phyloP scores from a whole-genome alignment of 192 early-diverging fungal species.

The Coemansia guatemalensis region DNA sequence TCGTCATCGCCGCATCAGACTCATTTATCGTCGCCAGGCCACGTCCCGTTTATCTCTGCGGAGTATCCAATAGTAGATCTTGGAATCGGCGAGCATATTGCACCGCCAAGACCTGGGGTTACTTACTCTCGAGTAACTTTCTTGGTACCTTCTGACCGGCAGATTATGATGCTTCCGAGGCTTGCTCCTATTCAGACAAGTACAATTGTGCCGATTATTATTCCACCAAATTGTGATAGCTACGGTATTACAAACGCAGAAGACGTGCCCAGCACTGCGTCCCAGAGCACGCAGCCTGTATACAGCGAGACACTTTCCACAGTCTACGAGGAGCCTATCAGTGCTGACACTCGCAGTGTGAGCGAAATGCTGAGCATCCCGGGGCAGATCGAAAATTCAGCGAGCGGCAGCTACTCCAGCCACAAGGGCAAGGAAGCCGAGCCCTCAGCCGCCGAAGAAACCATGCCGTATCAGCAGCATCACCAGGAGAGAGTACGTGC shows the following conservation, averaged over 20 bases:
- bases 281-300: neutral
- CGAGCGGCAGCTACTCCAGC: neutral
- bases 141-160: conserved; percentile 26
- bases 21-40: conserved; percentile 7
- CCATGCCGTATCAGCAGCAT: neutral
- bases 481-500: neutral
- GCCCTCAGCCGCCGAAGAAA: neutral
- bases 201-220: conserved; percentile 12
- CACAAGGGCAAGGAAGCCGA: neutral
- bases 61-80: conserved; percentile 16
- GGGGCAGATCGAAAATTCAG: neutral
- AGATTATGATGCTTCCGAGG: conserved; percentile 25
- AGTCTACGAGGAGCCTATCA: neutral
- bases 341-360: neutral
- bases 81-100: neutral
- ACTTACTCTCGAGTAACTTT: conserved; percentile 21
- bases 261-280: neutral
- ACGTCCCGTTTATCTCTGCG: conserved; percentile 1
- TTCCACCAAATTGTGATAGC: conserved; percentile 1
- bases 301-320: neutral
- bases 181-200: conserved; percentile 16
- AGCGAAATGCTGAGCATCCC: neutral
- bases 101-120: conserved; percentile 17
- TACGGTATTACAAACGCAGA: neutral
- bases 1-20: conserved; percentile 3